phyloP scores from a whole-genome alignment of 257 asterid species.

The Pogostemon cablin region DNA sequence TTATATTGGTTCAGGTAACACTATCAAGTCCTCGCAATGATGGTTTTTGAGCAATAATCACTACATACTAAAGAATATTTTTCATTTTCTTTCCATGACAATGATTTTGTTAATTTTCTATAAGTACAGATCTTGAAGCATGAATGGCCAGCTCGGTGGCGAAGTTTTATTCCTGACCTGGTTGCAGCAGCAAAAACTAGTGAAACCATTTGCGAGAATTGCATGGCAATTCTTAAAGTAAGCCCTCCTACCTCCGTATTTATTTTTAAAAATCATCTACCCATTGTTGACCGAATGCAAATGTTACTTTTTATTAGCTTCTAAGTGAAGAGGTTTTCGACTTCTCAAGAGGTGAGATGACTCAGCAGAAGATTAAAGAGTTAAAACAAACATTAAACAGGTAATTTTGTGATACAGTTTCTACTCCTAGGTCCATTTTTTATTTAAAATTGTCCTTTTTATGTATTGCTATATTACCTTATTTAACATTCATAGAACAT shows the following conservation, averaged over 20 bases:
- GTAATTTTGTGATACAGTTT: constrained; percentile 36
- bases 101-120: constrained; percentile 19
- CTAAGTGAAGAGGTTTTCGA: constrained; percentile 99
- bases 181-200: constrained; percentile 97
- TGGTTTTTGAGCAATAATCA: background rate
- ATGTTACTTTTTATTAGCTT: constrained; percentile 63
- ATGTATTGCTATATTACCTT: constrained; percentile 9
- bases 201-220: constrained; percentile 96
- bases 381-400: constrained; percentile 91
- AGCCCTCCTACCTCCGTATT: constrained; percentile 24
- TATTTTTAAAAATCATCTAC: constrained; percentile 9
- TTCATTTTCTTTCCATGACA: constrained; percentile 10
- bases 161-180: constrained; percentile 90
- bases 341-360: constrained; percentile 99
- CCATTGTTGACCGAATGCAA: constrained; percentile 20
- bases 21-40: constrained; percentile 8
- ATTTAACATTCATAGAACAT: constrained; percentile 1
- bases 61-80: background rate
- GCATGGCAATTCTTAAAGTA: constrained; percentile 97
- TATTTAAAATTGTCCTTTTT: background rate
- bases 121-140: constrained; percentile 87
- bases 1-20: constrained; percentile 91
- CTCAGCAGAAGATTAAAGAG: constrained; percentile 97
- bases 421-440: constrained; percentile 12
- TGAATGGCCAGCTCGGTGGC: constrained; percentile 98